Conservation (phyloP, 108 stramenopile species). For the Pseudonitzschia multiseries region DNA sequence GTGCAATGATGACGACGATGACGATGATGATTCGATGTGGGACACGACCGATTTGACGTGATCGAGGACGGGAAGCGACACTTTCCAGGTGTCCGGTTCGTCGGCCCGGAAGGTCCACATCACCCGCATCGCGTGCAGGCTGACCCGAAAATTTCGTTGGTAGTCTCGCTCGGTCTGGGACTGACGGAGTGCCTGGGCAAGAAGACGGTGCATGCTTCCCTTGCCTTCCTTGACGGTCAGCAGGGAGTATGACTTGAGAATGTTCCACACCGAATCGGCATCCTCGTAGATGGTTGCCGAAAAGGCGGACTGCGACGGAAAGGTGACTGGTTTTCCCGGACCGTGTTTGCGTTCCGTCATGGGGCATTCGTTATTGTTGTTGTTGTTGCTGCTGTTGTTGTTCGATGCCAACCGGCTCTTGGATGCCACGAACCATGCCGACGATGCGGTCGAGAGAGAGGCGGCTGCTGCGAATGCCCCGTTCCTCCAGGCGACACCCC, state of each 20-base stretch:
- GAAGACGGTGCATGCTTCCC: constrained; percentile 58
- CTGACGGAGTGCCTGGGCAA: constrained; percentile 53
- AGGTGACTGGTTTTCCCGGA: no score
- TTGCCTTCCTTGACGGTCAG: constrained; percentile 60
- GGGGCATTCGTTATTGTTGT: background rate
- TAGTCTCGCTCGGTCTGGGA: constrained; percentile 44
- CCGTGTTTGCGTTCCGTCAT: constrained; percentile 8
- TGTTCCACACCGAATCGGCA: constrained; percentile 62
- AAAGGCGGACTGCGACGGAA: constrained; percentile 9
- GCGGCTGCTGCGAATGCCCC: no score
- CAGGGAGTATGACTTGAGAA: constrained; percentile 63
- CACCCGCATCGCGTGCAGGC: constrained; percentile 42
- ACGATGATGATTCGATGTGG: no score
- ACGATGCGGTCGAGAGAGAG: background rate
- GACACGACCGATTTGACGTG: constrained; percentile 58
- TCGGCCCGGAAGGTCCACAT: constrained; percentile 56
- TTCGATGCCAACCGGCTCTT: background rate
- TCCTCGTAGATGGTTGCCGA: constrained; percentile 51
- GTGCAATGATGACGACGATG: no score
- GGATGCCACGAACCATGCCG: constrained; percentile 2
- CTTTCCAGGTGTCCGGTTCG: constrained; percentile 49
- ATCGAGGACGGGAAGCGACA: constrained; percentile 46
- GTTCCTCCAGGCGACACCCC: no score
- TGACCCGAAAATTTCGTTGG: constrained; percentile 33
- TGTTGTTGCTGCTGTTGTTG: no score